These are phyloP conservation scores for Trapa incisa DNA, from an alignment of 345 rosid genomes.

Conservation along the genomic window DNA sequence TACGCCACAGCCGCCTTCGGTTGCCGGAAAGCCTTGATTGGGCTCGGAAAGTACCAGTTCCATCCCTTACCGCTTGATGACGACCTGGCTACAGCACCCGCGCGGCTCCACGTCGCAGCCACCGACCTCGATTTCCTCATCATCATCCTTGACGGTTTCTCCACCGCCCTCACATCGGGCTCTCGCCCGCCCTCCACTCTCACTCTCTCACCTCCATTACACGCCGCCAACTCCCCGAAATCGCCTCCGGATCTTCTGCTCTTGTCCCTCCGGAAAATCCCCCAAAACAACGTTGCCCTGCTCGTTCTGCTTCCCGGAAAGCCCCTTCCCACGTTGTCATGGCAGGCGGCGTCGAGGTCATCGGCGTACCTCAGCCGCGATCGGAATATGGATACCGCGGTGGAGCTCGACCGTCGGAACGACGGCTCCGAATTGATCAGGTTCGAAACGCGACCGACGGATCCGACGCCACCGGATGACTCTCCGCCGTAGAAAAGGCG, in stretches of 20 bases:
- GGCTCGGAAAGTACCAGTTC: constrained; percentile 84
- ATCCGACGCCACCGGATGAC: constrained; percentile 18
- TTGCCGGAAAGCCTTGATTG: constrained; percentile 76
- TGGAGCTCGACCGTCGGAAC: constrained; percentile 69
- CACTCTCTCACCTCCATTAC: constrained; percentile 7
- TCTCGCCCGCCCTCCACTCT: constrained; percentile 5
- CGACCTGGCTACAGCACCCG: constrained; percentile 18
- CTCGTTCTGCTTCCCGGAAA: constrained; percentile 4
- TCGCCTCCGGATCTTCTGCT: constrained; percentile 15
- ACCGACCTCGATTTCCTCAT: constrained; percentile 89
- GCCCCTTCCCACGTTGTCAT: constrained; percentile 1
- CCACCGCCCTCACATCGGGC: constrained; percentile 17
- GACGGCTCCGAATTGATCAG: constrained; percentile 60
- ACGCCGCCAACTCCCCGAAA: constrained; percentile 5
- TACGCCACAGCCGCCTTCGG: constrained; percentile 34
- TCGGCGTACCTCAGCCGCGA: constrained; percentile 24
- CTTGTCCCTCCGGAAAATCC: constrained; percentile 26
- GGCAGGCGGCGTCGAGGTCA: constrained; percentile 7
- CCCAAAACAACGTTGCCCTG: constrained; percentile 42
- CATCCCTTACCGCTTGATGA: constrained; percentile 23
- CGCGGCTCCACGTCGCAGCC: constrained; percentile 27
- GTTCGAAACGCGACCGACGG: constrained; percentile 45
- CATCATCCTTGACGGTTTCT: constrained; percentile 46
- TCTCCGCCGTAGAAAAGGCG: constrained; percentile 11
- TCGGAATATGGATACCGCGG: constrained; percentile 53